A percentile compares a stretch with the other conserved stretches of the same genome.
Evolutionary conservation across 1,284 basidiomycete species (phyloP).

Genomic region (Apiotrichum domesticum): DNA sequence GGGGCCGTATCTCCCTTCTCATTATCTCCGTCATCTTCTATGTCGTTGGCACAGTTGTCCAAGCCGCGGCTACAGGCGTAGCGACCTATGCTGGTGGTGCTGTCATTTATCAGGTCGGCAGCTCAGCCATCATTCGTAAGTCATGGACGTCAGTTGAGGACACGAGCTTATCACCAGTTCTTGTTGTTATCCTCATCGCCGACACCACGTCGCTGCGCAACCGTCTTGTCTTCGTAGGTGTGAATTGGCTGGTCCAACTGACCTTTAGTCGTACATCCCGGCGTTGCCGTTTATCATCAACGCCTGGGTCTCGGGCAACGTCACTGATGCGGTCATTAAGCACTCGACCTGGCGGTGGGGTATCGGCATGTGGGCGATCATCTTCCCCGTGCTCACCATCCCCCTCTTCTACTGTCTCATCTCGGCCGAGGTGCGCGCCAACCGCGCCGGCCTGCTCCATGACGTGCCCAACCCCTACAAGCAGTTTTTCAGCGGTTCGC

Average conservation of each 20-base stretch:
- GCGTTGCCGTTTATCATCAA: constrained; percentile 44
- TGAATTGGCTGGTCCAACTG: too few species aligned
- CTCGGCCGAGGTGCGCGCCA: constrained; percentile 33
- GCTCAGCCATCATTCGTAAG: constrained; percentile 14
- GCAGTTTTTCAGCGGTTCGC: background rate
- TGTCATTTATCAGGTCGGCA: constrained; percentile 41
- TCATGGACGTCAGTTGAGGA: background rate
- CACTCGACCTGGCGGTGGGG: constrained; percentile 46
- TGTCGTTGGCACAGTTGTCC: constrained; percentile 38
- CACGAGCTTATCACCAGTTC: constrained; percentile 12
- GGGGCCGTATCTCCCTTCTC: constrained; percentile 46
- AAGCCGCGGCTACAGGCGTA: constrained; percentile 37
- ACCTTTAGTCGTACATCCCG: constrained; percentile 37
- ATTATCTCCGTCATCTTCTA: constrained; percentile 36
- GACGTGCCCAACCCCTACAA: constrained; percentile 20
- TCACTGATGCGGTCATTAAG: constrained; percentile 25
- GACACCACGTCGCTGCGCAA: constrained; percentile 47
- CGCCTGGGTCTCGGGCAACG: constrained; percentile 15
- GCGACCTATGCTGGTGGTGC: constrained; percentile 43
- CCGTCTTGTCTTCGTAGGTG: constrained; percentile 42
- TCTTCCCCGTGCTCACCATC: constrained; percentile 44
- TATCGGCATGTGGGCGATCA: constrained; percentile 49
- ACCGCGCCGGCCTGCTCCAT: constrained; percentile 17
- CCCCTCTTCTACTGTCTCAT: constrained; percentile 40
- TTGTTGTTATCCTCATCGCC: constrained; percentile 47